Evolutionary conservation across 495 filamentous ascomycete species (phyloP).

Genomic region (Tuber melanosporum): DNA sequence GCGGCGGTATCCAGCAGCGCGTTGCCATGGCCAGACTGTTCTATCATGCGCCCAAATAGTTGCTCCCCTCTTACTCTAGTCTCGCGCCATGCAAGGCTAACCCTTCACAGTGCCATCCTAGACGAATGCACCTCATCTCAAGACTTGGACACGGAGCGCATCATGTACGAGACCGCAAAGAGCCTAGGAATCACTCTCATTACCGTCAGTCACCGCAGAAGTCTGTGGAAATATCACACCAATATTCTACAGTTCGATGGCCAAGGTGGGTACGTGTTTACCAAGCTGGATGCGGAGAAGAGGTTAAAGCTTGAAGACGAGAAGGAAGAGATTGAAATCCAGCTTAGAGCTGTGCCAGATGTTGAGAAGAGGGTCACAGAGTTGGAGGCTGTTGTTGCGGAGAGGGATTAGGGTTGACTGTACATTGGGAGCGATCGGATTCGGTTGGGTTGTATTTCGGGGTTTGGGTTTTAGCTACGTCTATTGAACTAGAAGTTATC

Average conservation of each 20-base stretch:
- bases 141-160: slow-evolving; percentile 84
- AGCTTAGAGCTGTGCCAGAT: slow-evolving; percentile 76
- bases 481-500: background rate
- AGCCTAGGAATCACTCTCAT: slow-evolving; percentile 83
- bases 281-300: slow-evolving; percentile 79
- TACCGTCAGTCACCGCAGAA: slow-evolving; percentile 86
- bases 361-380: slow-evolving; percentile 78
- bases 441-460: slow-evolving; percentile 12
- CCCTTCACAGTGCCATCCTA: slow-evolving; percentile 62
- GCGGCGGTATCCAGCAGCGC: slow-evolving; percentile 88
- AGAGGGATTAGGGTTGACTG: slow-evolving; percentile 20
- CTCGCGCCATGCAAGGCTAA: background rate
- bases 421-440: background rate
- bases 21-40: slow-evolving; percentile 95
- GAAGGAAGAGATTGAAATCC: slow-evolving; percentile 85
- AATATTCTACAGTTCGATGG: slow-evolving; percentile 95
- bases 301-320: slow-evolving; percentile 86
- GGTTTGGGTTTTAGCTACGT: background rate
- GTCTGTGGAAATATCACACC: slow-evolving; percentile 92
- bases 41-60: slow-evolving; percentile 81
- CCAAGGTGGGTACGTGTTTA: slow-evolving; percentile 84
- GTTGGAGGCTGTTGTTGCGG: slow-evolving; percentile 46
- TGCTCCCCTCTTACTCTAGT: background rate
- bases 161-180: slow-evolving; percentile 97
- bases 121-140: slow-evolving; percentile 95